Evolutionary conservation across 2,329 filamentous ascomycete genomes (phyloP), one percentile per base, ranked within the genome.

Genomic region (Botrytis fabae): DNA sequence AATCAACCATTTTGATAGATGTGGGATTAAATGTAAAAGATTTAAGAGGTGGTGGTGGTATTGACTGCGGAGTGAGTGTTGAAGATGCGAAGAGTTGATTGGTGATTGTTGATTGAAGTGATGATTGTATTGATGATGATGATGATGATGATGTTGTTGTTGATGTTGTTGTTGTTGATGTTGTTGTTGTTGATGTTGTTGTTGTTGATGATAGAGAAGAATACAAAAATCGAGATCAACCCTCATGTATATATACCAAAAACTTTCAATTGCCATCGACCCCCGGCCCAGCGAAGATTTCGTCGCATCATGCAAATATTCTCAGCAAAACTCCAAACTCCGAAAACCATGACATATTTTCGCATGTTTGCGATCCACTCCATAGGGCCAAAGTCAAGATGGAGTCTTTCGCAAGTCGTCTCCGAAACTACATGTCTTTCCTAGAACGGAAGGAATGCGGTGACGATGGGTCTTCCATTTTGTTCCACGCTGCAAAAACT

Each of bases 1-100:
- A 90, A 42, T 77, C 70, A 76, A 77, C 74, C 76, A 78, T 78
- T 57, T 61, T 69, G 63, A 68, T 71, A 32, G 70, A 65, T 48
- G 38, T 72, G 28, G 7, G 28, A 14, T 68, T 63, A 16, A 40
- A 64, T 68, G 51, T 61, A 9, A 3, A 25, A 22, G 40, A 32
- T 59, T 16, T 40, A 14, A 57, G 18, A 38, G 54, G 38, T 32
- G 6, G 60, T 38, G 7, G 35, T 38, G 7, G 35, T 63, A 4
- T 18, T 65, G 65, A n/a, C 7, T 51, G 48, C n/a, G 25, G 3
- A 51, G 25, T 51, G 48, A 51, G 70, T 60, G 28, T 8, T 44
- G 63, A 61, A 51, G 16, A 42, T 71, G 20, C 42, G 35, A 44
- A 69, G 69, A 65, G n/a, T 22, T 44, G 60, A 28, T 57, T 59